A percentile compares a stretch with the other conserved stretches of the same genome.
Conservation (phyloP, 768 basidiomycete species). For the Leucosporidium creatinivorum region DNA sequence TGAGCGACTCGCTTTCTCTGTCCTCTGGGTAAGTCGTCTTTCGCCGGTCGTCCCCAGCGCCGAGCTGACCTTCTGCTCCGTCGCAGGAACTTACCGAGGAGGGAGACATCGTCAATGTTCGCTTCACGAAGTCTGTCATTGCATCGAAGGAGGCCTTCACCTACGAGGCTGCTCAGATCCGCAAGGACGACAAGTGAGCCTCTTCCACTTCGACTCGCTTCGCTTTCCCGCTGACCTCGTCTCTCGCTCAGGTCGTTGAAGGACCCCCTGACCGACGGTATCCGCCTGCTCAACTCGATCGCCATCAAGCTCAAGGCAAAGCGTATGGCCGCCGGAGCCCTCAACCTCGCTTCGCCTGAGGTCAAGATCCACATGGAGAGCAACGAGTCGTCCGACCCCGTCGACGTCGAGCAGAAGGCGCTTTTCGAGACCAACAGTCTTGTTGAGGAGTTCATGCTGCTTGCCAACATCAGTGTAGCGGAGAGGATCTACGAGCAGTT, state of each 20-base stretch:
- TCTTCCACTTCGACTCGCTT: neutral
- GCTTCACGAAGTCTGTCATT: conserved; percentile 94
- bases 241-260: conserved; percentile 52
- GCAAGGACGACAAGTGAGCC: conserved; percentile 82
- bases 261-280: conserved; percentile 74
- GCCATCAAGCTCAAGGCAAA: conserved; percentile 75
- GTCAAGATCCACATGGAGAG: conserved; percentile 94
- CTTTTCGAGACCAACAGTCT: conserved; percentile 86
- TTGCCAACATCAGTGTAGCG: conserved; percentile 93
- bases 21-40: conserved; percentile 69
- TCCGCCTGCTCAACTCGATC: conserved; percentile 78
- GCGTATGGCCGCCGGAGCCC: conserved; percentile 90
- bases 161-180: conserved; percentile 88
- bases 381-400: conserved; percentile 85
- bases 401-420: conserved; percentile 95
- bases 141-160: conserved; percentile 94
- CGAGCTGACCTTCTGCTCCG: neutral
- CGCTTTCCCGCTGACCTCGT: neutral
- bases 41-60: neutral
- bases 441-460: conserved; percentile 98
- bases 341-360: conserved; percentile 96
- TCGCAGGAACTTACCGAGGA: conserved; percentile 76
- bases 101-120: conserved; percentile 79
- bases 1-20: conserved; percentile 88
- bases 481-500: conserved; percentile 85